Evolutionary conservation across 2,329 filamentous ascomycete genomes (phyloP), one percentile per base, ranked within the genome.

Genomic region (Penicillium sp.): DNA sequence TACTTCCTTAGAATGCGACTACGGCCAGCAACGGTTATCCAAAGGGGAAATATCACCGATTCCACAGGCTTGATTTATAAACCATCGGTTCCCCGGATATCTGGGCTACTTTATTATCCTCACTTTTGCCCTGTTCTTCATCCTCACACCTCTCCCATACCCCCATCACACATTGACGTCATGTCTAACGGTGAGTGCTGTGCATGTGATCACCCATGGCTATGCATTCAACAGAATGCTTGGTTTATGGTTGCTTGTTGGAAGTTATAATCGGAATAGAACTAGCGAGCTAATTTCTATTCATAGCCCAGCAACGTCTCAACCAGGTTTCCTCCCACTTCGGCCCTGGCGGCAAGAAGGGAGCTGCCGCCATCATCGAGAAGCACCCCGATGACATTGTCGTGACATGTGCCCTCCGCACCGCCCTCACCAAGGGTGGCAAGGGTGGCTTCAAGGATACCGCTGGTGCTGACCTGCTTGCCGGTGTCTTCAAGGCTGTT

Each of bases 371-470:
- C 48, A 62, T 78, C 65, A 72, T 70, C 48, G 72, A 75, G 51
- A 78, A 87, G 73, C 78, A 81, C 62, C 80, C 84, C 48, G 83
- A 87, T 75, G 85, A 88, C 74, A 86, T 97, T 65, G 94, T 99
- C 70, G 87, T 99, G 62, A 97, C 94, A 62, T 91, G 90, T 66
- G 91, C 90, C 67, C 90, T 97, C 71, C 91, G 94, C 69, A 96
- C 91, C 17, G 86, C 94, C 70, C 87, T 97, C 77, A 96, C 92
- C 65, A 95, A 91, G 78, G 93, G 92, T 67, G 92, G 93, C 70
- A 93, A 92, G 79, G 94, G 94, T 67, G 89, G 87, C 50, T 94
- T 99, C 84, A 97, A 97, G 82, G 94, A 97, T 78, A 97, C 94
- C 9, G 83, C 86, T 55, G 90, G 90, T 7, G 85, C 91, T 41